Base-by-base conservation (phyloP, 768 basidiomycete species). In the Podaxis sp. region DNA sequence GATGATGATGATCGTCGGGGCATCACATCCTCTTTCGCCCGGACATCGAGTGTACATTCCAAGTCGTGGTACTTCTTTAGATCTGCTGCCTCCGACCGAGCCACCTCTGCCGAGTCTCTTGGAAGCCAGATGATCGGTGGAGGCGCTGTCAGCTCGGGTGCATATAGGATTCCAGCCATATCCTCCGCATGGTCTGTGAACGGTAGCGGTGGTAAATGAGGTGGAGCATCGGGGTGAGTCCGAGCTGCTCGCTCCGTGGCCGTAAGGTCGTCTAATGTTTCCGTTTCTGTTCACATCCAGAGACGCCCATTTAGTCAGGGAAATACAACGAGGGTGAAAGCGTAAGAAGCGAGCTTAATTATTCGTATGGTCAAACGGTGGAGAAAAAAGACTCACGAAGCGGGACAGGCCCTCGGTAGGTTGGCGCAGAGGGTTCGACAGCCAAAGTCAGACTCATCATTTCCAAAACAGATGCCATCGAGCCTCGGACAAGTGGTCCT, bases 111-210 rank as follows among this genome's bases (percentile, higher is more conserved):
- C 11, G 80, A 80, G 71, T 93, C 91, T 71, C 90, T 88, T 0
- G 90, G 90, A n/a, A 93, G 78, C 92, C 92, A 93, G 55, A 94
- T 90, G 63, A 89, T 85, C 1, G 91, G 91, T 19, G 82, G 77
- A 17, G 91, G 90, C 12, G 90, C 89, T 65, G 91, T 82, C 43
- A 93, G 79, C 72, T 91, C 91, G 1, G 91, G 90, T 3, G 92
- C 90, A 69, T 93, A 94, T 41, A 94, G 75, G 59, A 93, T 85
- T 15, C 87, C 86, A 5, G 84, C 82, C 83, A 90, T 87, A 67
- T 91, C 88, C 68, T 89, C 87, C 13, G 88, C 87, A 66, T 91
- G 89, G 71, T 91, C 89, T 1, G 84, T 80, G 67, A 92, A 90
- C 4, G 88, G 77, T 25, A 90, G 72, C 9, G 85, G 81, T 9